Percentiles rank a stretch among this genome's conserved stretches.
Evolutionary conservation across 371 early-diverging fungal genomes (phyloP).

Genomic region (Apophysomyces elegans): DNA sequence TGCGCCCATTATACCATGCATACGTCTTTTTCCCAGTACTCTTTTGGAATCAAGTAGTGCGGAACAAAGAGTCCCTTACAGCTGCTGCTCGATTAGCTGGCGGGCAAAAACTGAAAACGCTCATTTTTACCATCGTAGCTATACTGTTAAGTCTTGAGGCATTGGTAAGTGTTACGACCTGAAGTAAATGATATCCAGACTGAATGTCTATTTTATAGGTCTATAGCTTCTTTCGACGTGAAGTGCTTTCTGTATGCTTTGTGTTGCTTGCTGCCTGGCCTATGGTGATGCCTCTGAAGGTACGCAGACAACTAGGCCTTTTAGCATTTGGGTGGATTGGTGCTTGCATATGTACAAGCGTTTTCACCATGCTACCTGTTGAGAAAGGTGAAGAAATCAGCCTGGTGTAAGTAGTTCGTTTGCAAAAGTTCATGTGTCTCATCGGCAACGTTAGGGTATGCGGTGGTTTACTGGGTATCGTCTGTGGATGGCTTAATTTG

Average conservation of each 20-base stretch:
- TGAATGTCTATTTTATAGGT: conserved; percentile 51
- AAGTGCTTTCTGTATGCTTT: conserved; percentile 60
- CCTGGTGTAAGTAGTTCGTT: conserved; percentile 65
- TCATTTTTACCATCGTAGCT: conserved; percentile 43
- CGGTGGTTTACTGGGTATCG: conserved; percentile 13
- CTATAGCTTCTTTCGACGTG: conserved; percentile 76
- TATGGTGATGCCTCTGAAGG: conserved; percentile 49
- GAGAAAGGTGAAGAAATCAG: conserved; percentile 78
- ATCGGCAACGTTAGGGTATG: conserved; percentile 1
- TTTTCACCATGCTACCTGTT: conserved; percentile 88
- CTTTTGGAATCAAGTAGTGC: conserved; percentile 81
- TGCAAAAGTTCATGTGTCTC: neutral
- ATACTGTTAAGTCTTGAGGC: conserved; percentile 58
- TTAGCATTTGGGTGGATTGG: conserved; percentile 59
- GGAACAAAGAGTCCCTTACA: conserved; percentile 28
- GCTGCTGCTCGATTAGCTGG: conserved; percentile 33
- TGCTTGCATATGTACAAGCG: conserved; percentile 71
- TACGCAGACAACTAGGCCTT: conserved; percentile 53
- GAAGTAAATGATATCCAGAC: neutral
- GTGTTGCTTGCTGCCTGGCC: conserved; percentile 67
- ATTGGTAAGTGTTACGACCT: conserved; percentile 54
- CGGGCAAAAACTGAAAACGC: conserved; percentile 11
- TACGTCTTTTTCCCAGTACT: conserved; percentile 85
- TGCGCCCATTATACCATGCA: conserved; percentile 84
- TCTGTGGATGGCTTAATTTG: neutral